Evolutionary conservation across 2,329 filamentous ascomycete species (phyloP), one percentile per base, ranked within the genome.

Genomic region (Aspergillus jensenii): DNA sequence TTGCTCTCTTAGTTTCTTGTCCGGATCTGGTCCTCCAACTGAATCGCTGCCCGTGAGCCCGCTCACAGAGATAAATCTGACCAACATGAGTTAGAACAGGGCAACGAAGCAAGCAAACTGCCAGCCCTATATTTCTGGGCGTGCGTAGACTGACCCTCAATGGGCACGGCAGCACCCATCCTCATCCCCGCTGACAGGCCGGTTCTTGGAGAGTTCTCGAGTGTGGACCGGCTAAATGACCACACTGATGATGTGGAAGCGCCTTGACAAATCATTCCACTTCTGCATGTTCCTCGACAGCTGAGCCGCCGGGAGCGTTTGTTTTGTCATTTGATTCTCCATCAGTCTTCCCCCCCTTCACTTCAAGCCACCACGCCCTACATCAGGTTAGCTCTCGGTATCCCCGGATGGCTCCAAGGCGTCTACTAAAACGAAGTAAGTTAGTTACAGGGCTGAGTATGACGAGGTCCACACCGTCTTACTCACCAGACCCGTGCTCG

Each of bases 91-190:
- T 11, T 4, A 35, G 44, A 27, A 27, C 45, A 48, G 21, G 45
- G 15, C n/a, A 48, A 35, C 4, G 15, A 3, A 46, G 6, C 23
- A 25, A 15, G 11, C n/a, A 27, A 48, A 11, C 39, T 15, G 15
- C 21, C 43, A 53, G 51, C 51, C 51, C 43, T 53, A 53, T 53
- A 53, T 46, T 39, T 46, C 51, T 53, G 8, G 51, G 51, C 51
- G 21, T 27, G 37, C 12, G 23, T 19, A 23, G 40, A n/a, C 19
- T 33, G 25, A 39, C 41, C 31, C 31, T 44, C 50, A 35, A 33
- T 19, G 40, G 23, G 6, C 35, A 19, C 23, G 41, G 49, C 11
- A 43, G 25, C 49, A 52, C 37, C 49, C 44, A 43, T 52, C 23
- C n/a, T 8, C 41, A n/a, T 14, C n/a, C 27, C 19, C 41, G n/a